Evolutionary conservation across 768 basidiomycete genomes (phyloP).

Genomic region (Exidia glandulosa): DNA sequence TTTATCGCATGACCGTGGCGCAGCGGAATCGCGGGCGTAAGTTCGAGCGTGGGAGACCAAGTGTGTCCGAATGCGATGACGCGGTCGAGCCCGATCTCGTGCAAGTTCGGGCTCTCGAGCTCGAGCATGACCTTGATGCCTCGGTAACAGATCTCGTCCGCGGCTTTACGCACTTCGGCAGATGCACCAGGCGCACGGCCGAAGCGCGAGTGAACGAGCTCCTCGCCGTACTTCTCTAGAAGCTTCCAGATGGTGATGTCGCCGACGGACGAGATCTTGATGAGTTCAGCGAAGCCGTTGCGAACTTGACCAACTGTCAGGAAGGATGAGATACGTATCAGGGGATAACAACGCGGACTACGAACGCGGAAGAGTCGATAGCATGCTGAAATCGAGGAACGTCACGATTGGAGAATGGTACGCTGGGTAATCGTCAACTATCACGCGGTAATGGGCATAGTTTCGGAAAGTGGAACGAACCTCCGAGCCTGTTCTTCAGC

Average conservation of each 20-base stretch:
- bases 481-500: conserved; percentile 25
- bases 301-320: conserved; percentile 18
- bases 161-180: conserved; percentile 12
- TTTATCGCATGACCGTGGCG: conserved; percentile 20
- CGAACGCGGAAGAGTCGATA: conserved; percentile 18
- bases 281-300: conserved; percentile 26
- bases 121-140: conserved; percentile 27
- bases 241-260: conserved; percentile 22
- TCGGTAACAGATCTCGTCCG: conserved; percentile 20
- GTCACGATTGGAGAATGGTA: conserved; percentile 26
- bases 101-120: conserved; percentile 26
- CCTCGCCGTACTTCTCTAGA: conserved; percentile 23
- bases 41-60: conserved; percentile 22
- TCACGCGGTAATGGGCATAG: too few relatives aligned
- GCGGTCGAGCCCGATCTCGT: conserved; percentile 26
- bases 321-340: neutral
- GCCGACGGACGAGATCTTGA: conserved; percentile 26
- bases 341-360: neutral
- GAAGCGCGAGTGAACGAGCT: conserved; percentile 24
- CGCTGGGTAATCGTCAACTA: conserved; percentile 4
- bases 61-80: conserved; percentile 26
- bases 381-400: conserved; percentile 25
- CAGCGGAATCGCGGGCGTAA: conserved; percentile 21
- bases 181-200: conserved; percentile 15
- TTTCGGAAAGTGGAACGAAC: neutral